A percentile compares a stretch with the other conserved stretches of the same genome.
Conservation (phyloP, 108 stramenopile species). For the Stephanodiscus minutulus region DNA sequence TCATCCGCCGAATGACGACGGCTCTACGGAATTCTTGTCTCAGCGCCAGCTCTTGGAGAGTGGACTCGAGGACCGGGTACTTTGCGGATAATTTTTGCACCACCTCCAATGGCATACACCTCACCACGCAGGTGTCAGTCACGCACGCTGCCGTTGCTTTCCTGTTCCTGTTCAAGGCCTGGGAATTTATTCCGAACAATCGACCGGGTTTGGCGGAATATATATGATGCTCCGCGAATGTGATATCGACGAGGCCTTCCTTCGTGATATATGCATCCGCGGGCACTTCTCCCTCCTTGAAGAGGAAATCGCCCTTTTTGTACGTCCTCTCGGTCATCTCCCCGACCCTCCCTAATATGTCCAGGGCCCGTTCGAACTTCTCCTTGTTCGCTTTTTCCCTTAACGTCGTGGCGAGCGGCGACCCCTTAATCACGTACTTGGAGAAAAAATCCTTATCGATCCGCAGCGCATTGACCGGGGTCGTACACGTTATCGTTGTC, state of each 20-base stretch:
- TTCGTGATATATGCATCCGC: constrained; percentile 59
- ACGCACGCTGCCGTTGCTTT: constrained; percentile 58
- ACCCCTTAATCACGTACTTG: constrained; percentile 51
- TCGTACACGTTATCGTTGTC: constrained; percentile 49
- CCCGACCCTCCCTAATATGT: constrained; percentile 29
- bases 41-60: constrained; percentile 63
- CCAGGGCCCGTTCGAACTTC: constrained; percentile 38
- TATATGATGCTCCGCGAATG: constrained; percentile 43
- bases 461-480: constrained; percentile 40
- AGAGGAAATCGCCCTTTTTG: constrained; percentile 41
- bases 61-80: constrained; percentile 50
- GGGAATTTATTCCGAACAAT: constrained; percentile 43
- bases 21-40: constrained; percentile 86
- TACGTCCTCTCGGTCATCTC: constrained; percentile 30
- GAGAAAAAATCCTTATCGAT: constrained; percentile 47
- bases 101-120: constrained; percentile 55
- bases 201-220: constrained; percentile 39
- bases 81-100: constrained; percentile 58
- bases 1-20: constrained; percentile 59
- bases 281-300: constrained; percentile 40
- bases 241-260: constrained; percentile 56
- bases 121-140: constrained; percentile 53
- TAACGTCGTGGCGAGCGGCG: constrained; percentile 29
- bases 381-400: constrained; percentile 46
- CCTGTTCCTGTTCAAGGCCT: constrained; percentile 33